Base-by-base conservation (phyloP, 495 filamentous ascomycete species). In the Aspergillus cavernicola region DNA sequence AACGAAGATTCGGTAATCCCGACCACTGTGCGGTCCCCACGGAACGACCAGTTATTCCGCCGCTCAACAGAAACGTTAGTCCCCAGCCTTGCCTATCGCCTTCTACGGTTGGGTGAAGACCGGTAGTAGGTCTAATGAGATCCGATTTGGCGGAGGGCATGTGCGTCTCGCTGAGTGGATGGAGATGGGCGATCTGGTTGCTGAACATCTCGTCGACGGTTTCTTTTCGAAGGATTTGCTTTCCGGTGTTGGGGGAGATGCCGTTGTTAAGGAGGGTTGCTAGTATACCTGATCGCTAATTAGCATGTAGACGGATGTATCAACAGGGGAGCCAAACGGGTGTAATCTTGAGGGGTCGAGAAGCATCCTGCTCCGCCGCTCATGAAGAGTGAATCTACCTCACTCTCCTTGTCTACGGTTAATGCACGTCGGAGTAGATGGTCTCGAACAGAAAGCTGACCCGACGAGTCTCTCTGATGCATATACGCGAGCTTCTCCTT, bases 1-100 rank as follows among this genome's bases (percentile, higher is more conserved):
- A 86, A 55, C 72, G 84, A 33, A 79, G 46, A 61, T 86, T 85
- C 24, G 80, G 59, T 38, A 86, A 50, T 0, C 84, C 84, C n/a
- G 78, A 75, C 82, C 83, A 85, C 43, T 64, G 72, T 0, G 53
- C 81, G 7, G 80, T 81, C 23, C 66, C 65, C 5, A 41, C 50
- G 1, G 72, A 74, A 42, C 82, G 62, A 0, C 81, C 83, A 6
- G 83, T 82, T 1, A 63, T 59, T n/a, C 55, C 45, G 0, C 61
- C 52, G 23, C 59, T 49, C 32, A 58, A 76, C 42, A 85, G 55
- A 58, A 84, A 83, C 0, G 73, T 76, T 16, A 86, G 60, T 0
- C 83, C 83, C 81, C 81, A 85, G 22, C 83, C 84, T 61, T 85
- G 80, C 4, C 31, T 4, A 33, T 33, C 31, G 6, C 31, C 31